phyloP scores from a whole-genome alignment of 148 eudicot genomes.

The Pharnaceum exiguum region DNA sequence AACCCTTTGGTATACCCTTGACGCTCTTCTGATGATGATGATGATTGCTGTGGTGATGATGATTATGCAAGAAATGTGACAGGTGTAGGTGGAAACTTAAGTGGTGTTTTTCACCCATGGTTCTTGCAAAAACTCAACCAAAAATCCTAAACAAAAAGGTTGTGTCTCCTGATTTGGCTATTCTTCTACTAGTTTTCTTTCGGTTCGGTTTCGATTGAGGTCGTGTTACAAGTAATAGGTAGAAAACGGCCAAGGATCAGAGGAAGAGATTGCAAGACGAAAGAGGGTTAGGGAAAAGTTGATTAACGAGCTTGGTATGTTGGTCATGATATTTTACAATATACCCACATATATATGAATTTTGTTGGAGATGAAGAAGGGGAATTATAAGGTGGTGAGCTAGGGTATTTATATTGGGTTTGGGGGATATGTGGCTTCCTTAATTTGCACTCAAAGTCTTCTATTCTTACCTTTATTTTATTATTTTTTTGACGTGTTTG shows the following conservation, averaged over 20 bases:
- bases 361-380: constrained; percentile 20
- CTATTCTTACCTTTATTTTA: not conserved
- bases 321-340: constrained; percentile 52
- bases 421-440: not conserved
- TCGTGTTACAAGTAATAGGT: constrained; percentile 26
- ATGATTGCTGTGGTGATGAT: constrained; percentile 6
- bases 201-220: not conserved
- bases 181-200: too few relatives aligned
- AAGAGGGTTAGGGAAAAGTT: constrained; percentile 67
- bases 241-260: constrained; percentile 94
- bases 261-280: constrained; percentile 56
- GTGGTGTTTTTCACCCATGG: constrained; percentile 41
- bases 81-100: constrained; percentile 37
- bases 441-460: constrained; percentile 5
- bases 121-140: not conserved
- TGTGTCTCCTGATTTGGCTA: not conserved
- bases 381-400: not conserved
- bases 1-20: constrained; percentile 69
- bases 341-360: not conserved
- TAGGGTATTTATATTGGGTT: constrained; percentile 15
- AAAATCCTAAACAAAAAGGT: not conserved
- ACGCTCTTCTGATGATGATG: constrained; percentile 13
- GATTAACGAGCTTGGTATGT: constrained; percentile 66
- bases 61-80: constrained; percentile 34
- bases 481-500: not conserved